These are phyloP conservation scores for Rhodocollybia butyracea DNA, from an alignment of 768 basidiomycete genomes.

Conservation along the genomic window DNA sequence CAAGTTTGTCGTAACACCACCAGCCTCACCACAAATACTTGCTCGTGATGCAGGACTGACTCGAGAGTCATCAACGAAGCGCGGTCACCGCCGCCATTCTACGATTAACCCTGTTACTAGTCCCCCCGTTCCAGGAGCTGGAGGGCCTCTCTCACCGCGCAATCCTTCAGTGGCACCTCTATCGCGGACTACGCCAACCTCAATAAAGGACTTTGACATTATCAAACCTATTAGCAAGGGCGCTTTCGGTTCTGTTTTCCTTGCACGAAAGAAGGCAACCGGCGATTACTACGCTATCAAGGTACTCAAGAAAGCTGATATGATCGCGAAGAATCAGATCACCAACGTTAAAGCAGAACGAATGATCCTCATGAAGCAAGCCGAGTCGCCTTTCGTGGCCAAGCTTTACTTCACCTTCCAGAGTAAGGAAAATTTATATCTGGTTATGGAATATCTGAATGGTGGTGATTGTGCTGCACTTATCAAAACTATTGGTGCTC, in stretches of 20 bases:
- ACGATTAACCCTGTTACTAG: slow-evolving; percentile 61
- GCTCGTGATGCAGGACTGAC: slow-evolving; percentile 37
- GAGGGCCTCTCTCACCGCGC: slow-evolving; percentile 80
- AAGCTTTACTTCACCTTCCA: slow-evolving; percentile 99
- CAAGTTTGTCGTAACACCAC: slow-evolving; percentile 68
- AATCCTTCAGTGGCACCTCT: slow-evolving; percentile 75
- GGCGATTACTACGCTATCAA: slow-evolving; percentile 99
- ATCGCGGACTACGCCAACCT: slow-evolving; percentile 78
- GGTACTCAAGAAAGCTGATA: slow-evolving; percentile 99
- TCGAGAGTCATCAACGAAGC: slow-evolving; percentile 48
- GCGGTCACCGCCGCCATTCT: slow-evolving; percentile 69
- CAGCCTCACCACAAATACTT: slow-evolving; percentile 65
- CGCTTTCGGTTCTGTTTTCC: slow-evolving; percentile 96
- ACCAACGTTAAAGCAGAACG: slow-evolving; percentile 99
- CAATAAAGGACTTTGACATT: slow-evolving; percentile 98
- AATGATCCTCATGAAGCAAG: slow-evolving; percentile 99
- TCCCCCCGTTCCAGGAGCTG: slow-evolving; percentile 32
- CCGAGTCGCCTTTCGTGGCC: slow-evolving; percentile 96
- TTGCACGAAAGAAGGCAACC: slow-evolving; percentile 96
- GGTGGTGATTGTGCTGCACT: slow-evolving; percentile 97
- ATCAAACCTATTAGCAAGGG: slow-evolving; percentile 99
- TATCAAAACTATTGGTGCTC: slow-evolving; percentile 89
- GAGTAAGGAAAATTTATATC: slow-evolving; percentile 96
- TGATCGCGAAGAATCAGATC: slow-evolving; percentile 99
- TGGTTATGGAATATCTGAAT: slow-evolving; percentile 99